Evolutionary conservation across 2,329 filamentous ascomycete genomes (phyloP).

Genomic region (Anthostomella pinea): DNA sequence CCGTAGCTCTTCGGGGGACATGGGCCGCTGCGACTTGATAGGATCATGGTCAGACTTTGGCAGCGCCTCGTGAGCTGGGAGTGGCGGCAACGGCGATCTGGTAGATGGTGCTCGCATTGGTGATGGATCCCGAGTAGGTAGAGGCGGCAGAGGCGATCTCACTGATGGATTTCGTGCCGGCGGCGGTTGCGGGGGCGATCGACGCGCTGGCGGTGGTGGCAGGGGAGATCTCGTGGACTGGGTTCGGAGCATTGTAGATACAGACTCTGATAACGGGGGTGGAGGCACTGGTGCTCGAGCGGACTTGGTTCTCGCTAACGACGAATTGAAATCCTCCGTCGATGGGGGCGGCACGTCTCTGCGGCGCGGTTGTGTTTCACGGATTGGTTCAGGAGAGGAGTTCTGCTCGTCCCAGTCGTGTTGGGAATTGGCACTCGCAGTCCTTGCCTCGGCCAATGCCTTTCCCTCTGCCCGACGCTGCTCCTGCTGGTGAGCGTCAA

Average conservation of each 20-base stretch:
- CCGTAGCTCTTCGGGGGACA: slow-evolving; percentile 26
- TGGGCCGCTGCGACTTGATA: slow-evolving; percentile 13
- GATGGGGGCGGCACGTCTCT: slow-evolving; percentile 11
- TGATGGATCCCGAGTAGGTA: slow-evolving; percentile 9
- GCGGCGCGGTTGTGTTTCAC: slow-evolving; percentile 16
- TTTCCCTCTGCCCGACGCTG: slow-evolving; percentile 60
- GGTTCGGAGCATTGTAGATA: slow-evolving; percentile 25
- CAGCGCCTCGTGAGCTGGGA: slow-evolving; percentile 15
- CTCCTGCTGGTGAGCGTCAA: slow-evolving; percentile 56
- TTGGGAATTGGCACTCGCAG: slow-evolving; percentile 31
- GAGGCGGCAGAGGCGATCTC: slow-evolving; percentile 14
- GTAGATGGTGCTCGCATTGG: slow-evolving; percentile 12
- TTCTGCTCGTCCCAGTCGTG: slow-evolving; percentile 31
- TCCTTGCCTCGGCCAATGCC: slow-evolving; percentile 53
- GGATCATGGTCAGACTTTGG: slow-evolving; percentile 21
- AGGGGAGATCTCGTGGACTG: slow-evolving; percentile 25
- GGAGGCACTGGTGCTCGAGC: slow-evolving; percentile 17
- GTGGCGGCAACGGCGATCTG: slow-evolving; percentile 18
- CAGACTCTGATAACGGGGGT: slow-evolving; percentile 24
- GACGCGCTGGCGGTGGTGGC: too few species aligned
- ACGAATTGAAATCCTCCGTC: slow-evolving; percentile 20
- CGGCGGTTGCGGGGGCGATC: slow-evolving; percentile 3
- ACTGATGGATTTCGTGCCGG: slow-evolving; percentile 9
- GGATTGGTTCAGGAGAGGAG: slow-evolving; percentile 29
- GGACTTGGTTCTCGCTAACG: slow-evolving; percentile 21